Conservation (phyloP, 805 yeast species). For the Saccharomycopsis vini region DNA sequence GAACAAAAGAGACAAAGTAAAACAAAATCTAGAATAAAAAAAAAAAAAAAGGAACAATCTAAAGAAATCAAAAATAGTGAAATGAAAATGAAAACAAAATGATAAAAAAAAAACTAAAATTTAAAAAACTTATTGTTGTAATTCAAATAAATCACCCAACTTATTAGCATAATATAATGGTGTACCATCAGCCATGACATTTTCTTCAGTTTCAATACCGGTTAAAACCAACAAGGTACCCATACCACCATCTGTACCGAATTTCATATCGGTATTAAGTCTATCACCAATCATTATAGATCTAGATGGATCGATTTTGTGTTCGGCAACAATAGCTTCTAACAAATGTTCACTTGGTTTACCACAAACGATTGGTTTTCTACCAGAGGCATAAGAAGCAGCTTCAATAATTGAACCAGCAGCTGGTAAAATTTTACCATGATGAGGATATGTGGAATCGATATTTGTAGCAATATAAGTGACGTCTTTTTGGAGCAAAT, state of each 20-base stretch:
- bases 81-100: no score
- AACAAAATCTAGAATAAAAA: no score
- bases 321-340: constrained; percentile 72
- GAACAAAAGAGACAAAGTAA: no score
- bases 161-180: constrained; percentile 66
- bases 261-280: constrained; percentile 87
- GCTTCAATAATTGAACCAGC: constrained; percentile 88
- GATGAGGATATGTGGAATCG: constrained; percentile 89
- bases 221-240: constrained; percentile 82
- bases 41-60: no score
- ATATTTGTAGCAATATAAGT: constrained; percentile 88
- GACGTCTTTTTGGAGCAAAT: constrained; percentile 53
- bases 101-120: no score
- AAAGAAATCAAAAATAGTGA: no score
- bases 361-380: constrained; percentile 85
- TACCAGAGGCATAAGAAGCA: constrained; percentile 64
- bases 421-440: constrained; percentile 82
- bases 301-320: constrained; percentile 39
- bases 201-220: constrained; percentile 77
- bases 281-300: constrained; percentile 95
- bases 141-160: constrained; percentile 69
- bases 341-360: constrained; percentile 88
- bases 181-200: constrained; percentile 34
- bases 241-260: constrained; percentile 81
- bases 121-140: constrained; percentile 23